Evolutionary conservation across 1,284 basidiomycete genomes (phyloP), one percentile per base, ranked within the genome.

Genomic region (Hemileccinum hortonii): DNA sequence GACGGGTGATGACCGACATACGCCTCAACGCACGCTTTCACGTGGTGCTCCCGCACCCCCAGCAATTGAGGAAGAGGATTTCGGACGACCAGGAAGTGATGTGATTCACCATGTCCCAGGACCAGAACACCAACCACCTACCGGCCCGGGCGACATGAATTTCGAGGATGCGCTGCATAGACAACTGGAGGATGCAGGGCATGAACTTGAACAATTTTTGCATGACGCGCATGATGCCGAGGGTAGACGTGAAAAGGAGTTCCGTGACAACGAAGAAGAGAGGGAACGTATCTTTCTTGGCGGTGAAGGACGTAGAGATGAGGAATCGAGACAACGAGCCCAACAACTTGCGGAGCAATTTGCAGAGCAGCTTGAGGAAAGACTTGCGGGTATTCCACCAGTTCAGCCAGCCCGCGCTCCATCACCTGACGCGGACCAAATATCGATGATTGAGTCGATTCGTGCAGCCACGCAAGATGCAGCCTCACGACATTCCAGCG

Each of bases 261-360:
- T 86, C 70, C 76, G 79, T 15, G 71, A 72, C 1, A 78, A 80
- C 57, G 88, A 90, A 65, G 81, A 83, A 11, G 82, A 81, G 48
- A 74, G 87, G 16, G 75, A 86, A 19, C 77, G 72, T 6, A 65
- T 83, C 3, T 90, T 90, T 66, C 59, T 75, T 33, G 80, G 85
- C 4, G 74, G 74, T 44, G 84, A 90, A 60, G 74, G 70, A 2
- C 73, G 78, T 35, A 75, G 87, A 38, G 79, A 81, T 15, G 71
- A 74, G 39, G 81, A 83, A 57, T 73, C 80, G 15, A 69, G 71
- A 44, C 73, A 80, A 44, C 76, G 80, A 16, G 71, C 77, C 65
- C 60, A 73, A 15, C 73, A 80, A 6, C 62, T 86, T n/a, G n/a
- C n/a, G n/a, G n/a, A n/a, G n/a, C n/a, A n/a, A n/a, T n/a, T n/a